phyloP scores from a whole-genome alignment of 2,329 filamentous ascomycete species.

The Fusarium scirpi region DNA sequence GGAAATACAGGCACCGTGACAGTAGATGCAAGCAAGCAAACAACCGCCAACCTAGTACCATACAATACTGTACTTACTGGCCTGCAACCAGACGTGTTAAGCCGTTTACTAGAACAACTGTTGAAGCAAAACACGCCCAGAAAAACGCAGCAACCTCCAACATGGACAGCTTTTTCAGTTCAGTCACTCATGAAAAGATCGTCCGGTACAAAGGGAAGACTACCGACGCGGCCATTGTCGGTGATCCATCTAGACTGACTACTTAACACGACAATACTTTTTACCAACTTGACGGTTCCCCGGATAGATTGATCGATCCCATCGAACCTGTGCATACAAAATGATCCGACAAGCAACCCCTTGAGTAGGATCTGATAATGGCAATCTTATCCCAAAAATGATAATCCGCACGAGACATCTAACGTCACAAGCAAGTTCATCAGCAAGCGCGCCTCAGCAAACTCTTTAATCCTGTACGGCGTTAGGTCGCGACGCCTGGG shows the following conservation, averaged over 20 bases:
- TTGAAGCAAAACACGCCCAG: conserved; percentile 11
- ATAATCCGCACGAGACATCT: conserved; percentile 9
- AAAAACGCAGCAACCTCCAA: conserved; percentile 24
- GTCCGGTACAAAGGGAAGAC: conserved; percentile 28
- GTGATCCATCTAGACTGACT: conserved; percentile 26
- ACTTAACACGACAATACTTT: conserved; percentile 22
- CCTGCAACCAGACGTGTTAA: conserved; percentile 21
- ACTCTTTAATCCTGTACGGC: conserved; percentile 23
- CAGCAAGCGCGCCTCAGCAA: conserved; percentile 26
- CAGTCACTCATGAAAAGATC: conserved; percentile 39
- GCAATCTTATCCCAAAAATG: background rate
- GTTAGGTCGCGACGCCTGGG: conserved; percentile 26
- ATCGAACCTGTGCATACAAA: background rate
- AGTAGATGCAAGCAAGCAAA: background rate
- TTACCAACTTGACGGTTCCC: conserved; percentile 7
- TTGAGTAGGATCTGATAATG: background rate
- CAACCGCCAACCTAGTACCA: background rate
- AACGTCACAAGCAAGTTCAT: conserved; percentile 14
- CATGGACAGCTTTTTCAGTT: conserved; percentile 19
- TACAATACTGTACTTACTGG: background rate
- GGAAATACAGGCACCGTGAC: background rate
- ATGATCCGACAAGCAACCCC: background rate
- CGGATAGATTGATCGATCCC: background rate
- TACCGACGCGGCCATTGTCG: conserved; percentile 30
- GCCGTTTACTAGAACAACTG: background rate